Evolutionary conservation across 139 green algal species (phyloP).

Genomic region (Tetradesmus obliquus): DNA sequence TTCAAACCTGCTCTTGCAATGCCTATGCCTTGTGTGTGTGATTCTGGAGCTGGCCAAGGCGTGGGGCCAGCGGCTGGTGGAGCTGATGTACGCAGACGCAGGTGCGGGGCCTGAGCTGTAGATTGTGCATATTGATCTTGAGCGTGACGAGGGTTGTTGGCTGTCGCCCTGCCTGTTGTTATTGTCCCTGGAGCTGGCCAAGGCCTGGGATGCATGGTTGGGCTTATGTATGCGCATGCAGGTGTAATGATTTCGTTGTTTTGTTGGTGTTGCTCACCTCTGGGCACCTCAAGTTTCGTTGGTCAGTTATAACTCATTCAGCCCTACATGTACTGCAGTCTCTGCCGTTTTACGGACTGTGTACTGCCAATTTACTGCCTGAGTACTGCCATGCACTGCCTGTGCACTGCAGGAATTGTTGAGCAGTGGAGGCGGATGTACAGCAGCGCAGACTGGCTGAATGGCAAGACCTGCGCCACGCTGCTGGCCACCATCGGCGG

Average conservation of each 20-base stretch:
- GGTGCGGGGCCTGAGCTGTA: neutral
- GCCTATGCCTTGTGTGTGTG: neutral
- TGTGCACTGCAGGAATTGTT: constrained; percentile 45
- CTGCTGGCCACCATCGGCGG: constrained; percentile 85
- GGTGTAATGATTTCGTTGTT: too few relatives aligned
- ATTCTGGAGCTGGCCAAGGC: constrained; percentile 76
- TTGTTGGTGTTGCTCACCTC: too few relatives aligned
- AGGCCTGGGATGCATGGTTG: too few relatives aligned
- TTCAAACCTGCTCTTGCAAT: neutral
- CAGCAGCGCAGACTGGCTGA: constrained; percentile 63
- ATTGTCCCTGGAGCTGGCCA: too few relatives aligned
- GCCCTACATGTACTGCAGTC: neutral
- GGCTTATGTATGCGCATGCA: too few relatives aligned
- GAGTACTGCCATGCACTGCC: neutral
- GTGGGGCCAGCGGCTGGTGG: constrained; percentile 41
- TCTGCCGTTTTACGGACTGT: neutral
- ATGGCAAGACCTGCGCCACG: constrained; percentile 61
- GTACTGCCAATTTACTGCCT: neutral
- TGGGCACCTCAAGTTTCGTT: too few relatives aligned
- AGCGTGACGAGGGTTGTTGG: neutral
- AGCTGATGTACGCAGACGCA: constrained; percentile 59
- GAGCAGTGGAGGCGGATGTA: constrained; percentile 63
- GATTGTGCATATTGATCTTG: too few relatives aligned
- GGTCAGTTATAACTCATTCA: too few relatives aligned
- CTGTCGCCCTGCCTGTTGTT: too few relatives aligned